A percentile compares a stretch with the other conserved stretches of the same genome.
phyloP scores from a whole-genome alignment of 306 rosid genomes.

The Vigna unguiculata region DNA sequence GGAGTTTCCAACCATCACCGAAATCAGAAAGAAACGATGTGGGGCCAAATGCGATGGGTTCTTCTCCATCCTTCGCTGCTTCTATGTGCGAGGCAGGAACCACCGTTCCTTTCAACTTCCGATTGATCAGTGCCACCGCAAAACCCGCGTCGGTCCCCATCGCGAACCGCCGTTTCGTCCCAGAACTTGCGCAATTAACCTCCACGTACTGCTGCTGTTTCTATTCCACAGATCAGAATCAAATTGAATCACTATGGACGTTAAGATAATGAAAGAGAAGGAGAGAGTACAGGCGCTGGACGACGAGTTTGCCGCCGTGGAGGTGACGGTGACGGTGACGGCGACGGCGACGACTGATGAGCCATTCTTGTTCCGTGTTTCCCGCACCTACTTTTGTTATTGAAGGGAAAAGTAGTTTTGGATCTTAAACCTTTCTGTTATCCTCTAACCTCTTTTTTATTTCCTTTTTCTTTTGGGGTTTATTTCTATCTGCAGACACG shows the following conservation, averaged over 20 bases:
- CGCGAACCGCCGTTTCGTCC: constrained; percentile 72
- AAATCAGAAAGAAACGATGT: constrained; percentile 58
- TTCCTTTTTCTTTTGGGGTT: no score
- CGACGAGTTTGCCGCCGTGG: constrained; percentile 19
- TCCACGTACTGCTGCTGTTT: constrained; percentile 55
- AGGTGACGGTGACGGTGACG: neutral
- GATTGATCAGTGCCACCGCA: constrained; percentile 65
- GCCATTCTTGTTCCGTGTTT: constrained; percentile 23
- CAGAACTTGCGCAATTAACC: constrained; percentile 70
- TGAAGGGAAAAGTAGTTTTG: no score
- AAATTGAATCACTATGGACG: neutral
- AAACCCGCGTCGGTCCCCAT: constrained; percentile 71
- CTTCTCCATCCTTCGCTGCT: constrained; percentile 71
- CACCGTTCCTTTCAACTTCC: constrained; percentile 46
- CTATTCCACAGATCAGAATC: constrained; percentile 3
- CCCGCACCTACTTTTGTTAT: no score
- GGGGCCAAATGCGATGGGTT: constrained; percentile 79
- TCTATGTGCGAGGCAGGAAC: constrained; percentile 62
- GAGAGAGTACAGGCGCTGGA: constrained; percentile 10
- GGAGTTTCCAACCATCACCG: constrained; percentile 70
- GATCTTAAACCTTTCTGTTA: no score
- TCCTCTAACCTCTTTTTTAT: no score
- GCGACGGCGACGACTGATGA: neutral
- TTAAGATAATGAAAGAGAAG: neutral
- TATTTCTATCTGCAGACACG: no score